Percentiles rank a stretch among this genome's conserved stretches.
phyloP scores from a whole-genome alignment of 345 rosid genomes.

The Sisymbrium altissimum region DNA sequence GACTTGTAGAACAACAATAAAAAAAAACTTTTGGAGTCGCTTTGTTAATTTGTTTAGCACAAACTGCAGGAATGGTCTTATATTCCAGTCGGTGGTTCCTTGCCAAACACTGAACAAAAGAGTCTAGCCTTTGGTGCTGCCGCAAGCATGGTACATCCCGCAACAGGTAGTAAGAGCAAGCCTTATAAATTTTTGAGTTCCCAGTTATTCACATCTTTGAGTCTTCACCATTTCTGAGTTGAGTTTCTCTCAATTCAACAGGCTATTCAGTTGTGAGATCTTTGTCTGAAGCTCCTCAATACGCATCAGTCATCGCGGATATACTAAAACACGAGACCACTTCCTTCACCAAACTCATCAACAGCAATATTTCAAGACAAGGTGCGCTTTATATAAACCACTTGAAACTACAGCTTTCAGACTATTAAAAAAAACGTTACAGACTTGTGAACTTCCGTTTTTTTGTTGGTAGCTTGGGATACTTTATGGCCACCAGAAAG shows the following conservation, averaged over 20 bases:
- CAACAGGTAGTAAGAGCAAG: conserved; percentile 56
- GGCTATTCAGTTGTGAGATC: conserved; percentile 97
- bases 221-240: neutral
- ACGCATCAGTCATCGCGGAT: conserved; percentile 76
- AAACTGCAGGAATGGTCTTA: conserved; percentile 91
- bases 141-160: conserved; percentile 98
- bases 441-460: neutral
- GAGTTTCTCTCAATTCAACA: conserved; percentile 33
- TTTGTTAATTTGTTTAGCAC: neutral
- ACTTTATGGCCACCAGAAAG: conserved; percentile 94
- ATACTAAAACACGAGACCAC: conserved; percentile 46
- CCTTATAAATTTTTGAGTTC: conserved; percentile 2
- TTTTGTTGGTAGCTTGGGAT: conserved; percentile 69
- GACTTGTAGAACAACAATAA: neutral
- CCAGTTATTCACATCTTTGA: neutral
- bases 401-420: neutral
- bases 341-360: conserved; percentile 32
- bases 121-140: conserved; percentile 98
- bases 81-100: conserved; percentile 96
- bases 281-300: conserved; percentile 90
- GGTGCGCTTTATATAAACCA: conserved; percentile 37
- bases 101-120: conserved; percentile 87
- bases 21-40: neutral
- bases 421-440: neutral
- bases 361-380: conserved; percentile 69